These are phyloP conservation scores for Colletotrichum sp. DNA, from an alignment of 2,329 filamentous ascomycete genomes.

Conservation along the genomic window DNA sequence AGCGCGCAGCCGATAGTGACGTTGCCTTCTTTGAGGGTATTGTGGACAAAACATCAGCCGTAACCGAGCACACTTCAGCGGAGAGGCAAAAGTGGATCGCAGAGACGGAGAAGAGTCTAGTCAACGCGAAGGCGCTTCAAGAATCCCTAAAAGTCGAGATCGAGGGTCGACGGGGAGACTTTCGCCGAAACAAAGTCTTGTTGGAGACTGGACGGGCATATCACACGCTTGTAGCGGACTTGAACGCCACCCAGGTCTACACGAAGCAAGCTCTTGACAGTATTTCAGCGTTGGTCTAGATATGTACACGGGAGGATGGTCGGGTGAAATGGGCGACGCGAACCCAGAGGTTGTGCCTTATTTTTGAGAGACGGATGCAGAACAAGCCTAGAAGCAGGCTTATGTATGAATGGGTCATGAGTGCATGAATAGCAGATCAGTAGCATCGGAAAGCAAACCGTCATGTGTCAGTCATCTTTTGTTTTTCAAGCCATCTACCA, in stretches of 20 bases:
- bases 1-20: not conserved
- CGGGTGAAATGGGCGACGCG: not conserved
- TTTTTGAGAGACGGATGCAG: not conserved
- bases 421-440: no score
- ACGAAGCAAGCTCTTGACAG: not conserved
- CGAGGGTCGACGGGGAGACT: not conserved
- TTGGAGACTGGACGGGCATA: not conserved
- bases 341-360: not conserved
- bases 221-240: not conserved
- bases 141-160: not conserved
- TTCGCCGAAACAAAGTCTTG: not conserved
- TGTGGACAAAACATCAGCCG: not conserved
- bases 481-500: no score
- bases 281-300: not conserved
- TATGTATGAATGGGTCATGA: not conserved
- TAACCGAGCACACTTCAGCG: not conserved
- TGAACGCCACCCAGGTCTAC: not conserved
- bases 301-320: not conserved
- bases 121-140: not conserved
- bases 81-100: not conserved
- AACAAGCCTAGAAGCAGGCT: not conserved
- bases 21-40: not conserved
- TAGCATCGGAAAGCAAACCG: no score
- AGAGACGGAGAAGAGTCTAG: not conserved
- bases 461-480: no score